Evolutionary conservation across 192 early-diverging fungal species (phyloP).

Genomic region (Entomortierella beljakovae): DNA sequence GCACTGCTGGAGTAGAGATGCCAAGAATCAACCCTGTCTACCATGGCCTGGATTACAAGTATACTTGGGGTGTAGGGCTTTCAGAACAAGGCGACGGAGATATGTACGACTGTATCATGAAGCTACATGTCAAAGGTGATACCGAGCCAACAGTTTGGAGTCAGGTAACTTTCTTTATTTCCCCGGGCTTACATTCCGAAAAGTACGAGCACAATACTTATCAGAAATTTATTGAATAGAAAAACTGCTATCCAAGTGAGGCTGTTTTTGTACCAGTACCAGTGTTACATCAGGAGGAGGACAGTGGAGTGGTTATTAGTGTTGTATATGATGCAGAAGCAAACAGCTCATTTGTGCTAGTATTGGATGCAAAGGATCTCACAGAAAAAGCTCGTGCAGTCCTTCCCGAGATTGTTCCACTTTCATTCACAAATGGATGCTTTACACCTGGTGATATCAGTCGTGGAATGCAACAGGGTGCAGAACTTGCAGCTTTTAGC

Average conservation of each 20-base stretch:
- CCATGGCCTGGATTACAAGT: constrained; percentile 58
- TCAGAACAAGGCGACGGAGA: constrained; percentile 52
- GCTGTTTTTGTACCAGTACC: constrained; percentile 79
- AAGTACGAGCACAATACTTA: background rate
- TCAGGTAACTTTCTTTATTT: constrained; percentile 17
- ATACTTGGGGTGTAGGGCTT: constrained; percentile 62
- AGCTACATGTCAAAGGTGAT: constrained; percentile 61
- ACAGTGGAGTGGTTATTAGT: constrained; percentile 80
- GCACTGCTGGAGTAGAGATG: constrained; percentile 62
- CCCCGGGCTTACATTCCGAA: background rate
- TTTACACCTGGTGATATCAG: constrained; percentile 54
- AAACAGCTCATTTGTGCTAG: constrained; percentile 73
- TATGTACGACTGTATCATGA: constrained; percentile 68
- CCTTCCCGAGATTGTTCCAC: constrained; percentile 72
- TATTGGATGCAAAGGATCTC: constrained; percentile 79
- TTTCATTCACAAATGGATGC: constrained; percentile 78
- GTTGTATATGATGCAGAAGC: constrained; percentile 78
- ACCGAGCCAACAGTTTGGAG: constrained; percentile 37
- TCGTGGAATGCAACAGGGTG: constrained; percentile 40
- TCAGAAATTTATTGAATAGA: constrained; percentile 35
- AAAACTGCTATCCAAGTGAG: constrained; percentile 82
- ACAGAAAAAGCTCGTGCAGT: constrained; percentile 73
- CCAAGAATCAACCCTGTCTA: constrained; percentile 63
- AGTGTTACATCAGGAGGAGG: constrained; percentile 66
- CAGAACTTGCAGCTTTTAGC: constrained; percentile 2